Evolutionary conservation across 2,329 filamentous ascomycete genomes (phyloP).

Genomic region (Bimuria novae-zelandiae): DNA sequence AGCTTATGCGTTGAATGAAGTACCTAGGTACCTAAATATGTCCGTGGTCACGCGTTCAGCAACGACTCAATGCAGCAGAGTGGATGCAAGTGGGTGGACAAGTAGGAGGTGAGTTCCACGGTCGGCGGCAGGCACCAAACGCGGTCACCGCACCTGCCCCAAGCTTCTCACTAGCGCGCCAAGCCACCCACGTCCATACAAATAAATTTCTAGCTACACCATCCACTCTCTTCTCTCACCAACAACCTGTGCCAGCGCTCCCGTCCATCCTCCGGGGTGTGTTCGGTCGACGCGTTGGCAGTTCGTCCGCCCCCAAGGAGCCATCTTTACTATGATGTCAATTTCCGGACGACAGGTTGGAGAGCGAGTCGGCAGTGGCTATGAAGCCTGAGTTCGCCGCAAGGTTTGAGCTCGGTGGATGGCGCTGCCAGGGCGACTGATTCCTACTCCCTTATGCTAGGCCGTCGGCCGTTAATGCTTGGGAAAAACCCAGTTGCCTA

Average conservation of each 20-base stretch:
- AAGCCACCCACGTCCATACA: conserved; percentile 29
- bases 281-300: conserved; percentile 82
- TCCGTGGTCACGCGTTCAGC: no score
- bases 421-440: conserved; percentile 43
- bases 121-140: not conserved
- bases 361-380: conserved; percentile 69
- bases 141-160: conserved; percentile 7
- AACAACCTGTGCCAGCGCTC: conserved; percentile 86
- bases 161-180: conserved; percentile 21
- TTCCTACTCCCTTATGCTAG: conserved; percentile 75
- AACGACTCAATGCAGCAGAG: no score
- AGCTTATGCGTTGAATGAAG: no score
- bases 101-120: not conserved
- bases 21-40: no score
- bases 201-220: conserved; percentile 30
- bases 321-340: conserved; percentile 80
- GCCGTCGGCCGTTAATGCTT: conserved; percentile 88
- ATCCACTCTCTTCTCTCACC: conserved; percentile 43
- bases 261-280: conserved; percentile 60
- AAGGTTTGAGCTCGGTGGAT: conserved; percentile 46
- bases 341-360: conserved; percentile 96
- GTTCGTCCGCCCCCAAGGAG: conserved; percentile 76
- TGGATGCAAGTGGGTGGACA: not conserved
- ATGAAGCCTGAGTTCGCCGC: conserved; percentile 56
- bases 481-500: conserved; percentile 83